A percentile compares a stretch with the other conserved stretches of the same genome.
Conservation (phyloP, 345 rosid species). For the Raphanus sativus region DNA sequence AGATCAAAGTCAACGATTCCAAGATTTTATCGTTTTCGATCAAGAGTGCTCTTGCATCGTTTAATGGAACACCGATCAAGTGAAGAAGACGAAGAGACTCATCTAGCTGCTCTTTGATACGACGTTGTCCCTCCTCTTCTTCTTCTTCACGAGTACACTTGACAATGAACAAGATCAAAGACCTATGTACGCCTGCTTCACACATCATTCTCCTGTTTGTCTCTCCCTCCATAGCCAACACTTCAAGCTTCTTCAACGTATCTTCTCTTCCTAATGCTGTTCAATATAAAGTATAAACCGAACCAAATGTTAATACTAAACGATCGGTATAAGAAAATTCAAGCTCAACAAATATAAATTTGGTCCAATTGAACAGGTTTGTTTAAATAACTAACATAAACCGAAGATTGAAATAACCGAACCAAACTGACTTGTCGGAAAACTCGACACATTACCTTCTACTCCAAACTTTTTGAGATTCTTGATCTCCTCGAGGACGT, state of each 20-base stretch:
- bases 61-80: constrained; percentile 43
- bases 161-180: constrained; percentile 41
- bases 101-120: constrained; percentile 38
- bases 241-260: constrained; percentile 46
- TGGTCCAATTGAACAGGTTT: neutral
- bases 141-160: constrained; percentile 31
- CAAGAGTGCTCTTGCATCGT: constrained; percentile 38
- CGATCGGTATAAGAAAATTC: neutral
- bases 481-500: constrained; percentile 42
- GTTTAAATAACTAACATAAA: no score
- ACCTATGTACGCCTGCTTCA: constrained; percentile 50
- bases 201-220: constrained; percentile 52
- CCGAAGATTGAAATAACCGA: neutral
- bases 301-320: neutral
- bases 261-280: constrained; percentile 25
- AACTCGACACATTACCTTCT: constrained; percentile 16
- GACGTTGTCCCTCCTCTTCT: constrained; percentile 7
- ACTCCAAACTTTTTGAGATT: constrained; percentile 28
- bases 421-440: neutral
- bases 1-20: constrained; percentile 54
- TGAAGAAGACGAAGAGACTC: constrained; percentile 57
- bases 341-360: neutral
- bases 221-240: constrained; percentile 49
- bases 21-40: constrained; percentile 41
- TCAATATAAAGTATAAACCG: neutral